A percentile compares a stretch with the other conserved stretches of the same genome.
These are phyloP conservation scores for Sugiyamaella castrensis DNA, from an alignment of 1,139 yeast species.

Conservation along the genomic window DNA sequence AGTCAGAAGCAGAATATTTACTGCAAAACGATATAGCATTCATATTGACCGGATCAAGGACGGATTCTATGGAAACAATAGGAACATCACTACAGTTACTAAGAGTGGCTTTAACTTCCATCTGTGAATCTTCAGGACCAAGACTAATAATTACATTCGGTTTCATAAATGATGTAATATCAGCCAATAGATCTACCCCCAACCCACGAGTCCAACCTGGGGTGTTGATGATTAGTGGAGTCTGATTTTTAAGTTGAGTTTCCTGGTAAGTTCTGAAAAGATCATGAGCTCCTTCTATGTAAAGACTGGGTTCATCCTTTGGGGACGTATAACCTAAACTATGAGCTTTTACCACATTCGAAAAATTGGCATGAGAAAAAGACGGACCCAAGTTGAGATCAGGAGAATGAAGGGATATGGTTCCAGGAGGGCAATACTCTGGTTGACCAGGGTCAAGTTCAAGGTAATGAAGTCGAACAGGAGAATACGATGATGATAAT, in stretches of 20 bases:
- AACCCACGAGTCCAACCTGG: conserved; percentile 96
- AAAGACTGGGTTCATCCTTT: conserved; percentile 61
- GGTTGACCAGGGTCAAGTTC: conserved; percentile 95
- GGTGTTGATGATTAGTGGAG: conserved; percentile 62
- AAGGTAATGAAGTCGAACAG: conserved; percentile 44
- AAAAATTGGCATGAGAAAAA: conserved; percentile 33
- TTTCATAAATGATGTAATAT: conserved; percentile 46
- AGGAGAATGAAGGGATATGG: conserved; percentile 46
- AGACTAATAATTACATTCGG: conserved; percentile 58
- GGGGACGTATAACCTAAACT: conserved; percentile 75
- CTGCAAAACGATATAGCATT: conserved; percentile 7
- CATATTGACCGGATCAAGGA: conserved; percentile 1
- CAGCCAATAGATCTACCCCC: conserved; percentile 63
- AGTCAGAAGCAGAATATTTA: conserved; percentile 34
- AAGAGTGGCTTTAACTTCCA: conserved; percentile 12
- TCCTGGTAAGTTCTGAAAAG: conserved; percentile 41
- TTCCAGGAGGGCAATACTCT: conserved; percentile 71
- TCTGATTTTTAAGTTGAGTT: conserved; percentile 27
- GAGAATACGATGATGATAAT: not conserved
- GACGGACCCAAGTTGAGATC: conserved; percentile 34
- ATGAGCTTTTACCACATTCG: conserved; percentile 38
- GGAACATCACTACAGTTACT: conserved; percentile 2
- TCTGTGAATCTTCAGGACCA: conserved; percentile 36
- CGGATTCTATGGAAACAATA: conserved; percentile 11
- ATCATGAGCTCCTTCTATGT: conserved; percentile 46